Evolutionary conservation across 75 land plant species (phyloP).

Genomic region (Larix kaempferi): DNA sequence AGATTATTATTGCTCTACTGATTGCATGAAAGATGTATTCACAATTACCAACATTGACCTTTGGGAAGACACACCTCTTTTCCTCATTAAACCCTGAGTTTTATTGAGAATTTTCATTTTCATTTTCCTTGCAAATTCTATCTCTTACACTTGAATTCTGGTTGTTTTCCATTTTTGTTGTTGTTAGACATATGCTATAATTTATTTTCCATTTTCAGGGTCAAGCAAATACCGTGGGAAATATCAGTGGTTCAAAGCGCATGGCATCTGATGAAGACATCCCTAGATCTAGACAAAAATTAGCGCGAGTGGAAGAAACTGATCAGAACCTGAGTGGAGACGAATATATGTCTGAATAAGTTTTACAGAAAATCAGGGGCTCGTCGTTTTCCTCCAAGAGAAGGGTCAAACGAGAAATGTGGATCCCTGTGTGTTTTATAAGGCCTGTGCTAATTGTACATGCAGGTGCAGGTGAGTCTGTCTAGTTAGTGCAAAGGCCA

Average conservation of each 20-base stretch:
- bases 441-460: not conserved
- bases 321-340: not conserved
- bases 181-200: not conserved
- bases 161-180: not conserved
- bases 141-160: not conserved
- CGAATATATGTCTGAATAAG: conserved; percentile 3
- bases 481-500: not conserved
- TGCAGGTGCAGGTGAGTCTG: not conserved
- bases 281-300: not conserved
- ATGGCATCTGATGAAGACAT: conserved; percentile 3
- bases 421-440: not conserved
- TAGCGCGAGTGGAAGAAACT: not conserved
- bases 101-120: not conserved
- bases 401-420: not conserved
- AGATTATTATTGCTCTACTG: too few relatives aligned
- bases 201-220: not conserved
- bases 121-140: not conserved
- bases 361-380: not conserved
- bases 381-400: not conserved
- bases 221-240: not conserved
- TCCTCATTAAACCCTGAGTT: not conserved
- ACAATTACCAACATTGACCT: not conserved
- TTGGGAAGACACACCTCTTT: not conserved
- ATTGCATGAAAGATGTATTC: not conserved
- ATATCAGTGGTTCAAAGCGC: conserved; percentile 1